Conservation (phyloP, 2,329 filamentous ascomycete genomes). For the Sclerotinia spermophila region DNA sequence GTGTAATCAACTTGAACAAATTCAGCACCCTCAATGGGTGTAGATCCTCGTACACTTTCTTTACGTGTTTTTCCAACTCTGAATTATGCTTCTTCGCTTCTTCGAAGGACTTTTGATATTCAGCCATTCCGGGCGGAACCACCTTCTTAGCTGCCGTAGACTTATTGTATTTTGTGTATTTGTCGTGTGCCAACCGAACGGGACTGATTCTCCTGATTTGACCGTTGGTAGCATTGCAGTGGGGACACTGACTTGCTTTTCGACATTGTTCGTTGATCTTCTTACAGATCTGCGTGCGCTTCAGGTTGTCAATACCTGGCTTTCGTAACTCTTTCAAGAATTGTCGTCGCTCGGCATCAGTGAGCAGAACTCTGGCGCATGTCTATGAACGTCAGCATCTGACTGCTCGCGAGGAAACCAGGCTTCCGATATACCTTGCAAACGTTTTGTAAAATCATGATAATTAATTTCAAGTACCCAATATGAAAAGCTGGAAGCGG, state of each 20-base stretch:
- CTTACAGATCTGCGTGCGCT: slow-evolving; percentile 79
- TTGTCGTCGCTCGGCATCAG: slow-evolving; percentile 71
- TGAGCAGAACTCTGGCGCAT: slow-evolving; percentile 79
- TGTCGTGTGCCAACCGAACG: slow-evolving; percentile 93
- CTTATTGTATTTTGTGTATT: slow-evolving; percentile 82
- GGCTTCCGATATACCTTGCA: slow-evolving; percentile 61
- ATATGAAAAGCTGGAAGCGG: slow-evolving; percentile 93
- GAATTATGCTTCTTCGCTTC: slow-evolving; percentile 72
- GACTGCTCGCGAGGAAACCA: slow-evolving; percentile 13
- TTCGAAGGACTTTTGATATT: slow-evolving; percentile 81
- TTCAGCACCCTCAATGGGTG: slow-evolving; percentile 87
- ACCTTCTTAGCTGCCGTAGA: slow-evolving; percentile 84
- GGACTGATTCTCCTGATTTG: slow-evolving; percentile 87
- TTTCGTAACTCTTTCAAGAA: slow-evolving; percentile 78
- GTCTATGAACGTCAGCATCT: slow-evolving; percentile 45
- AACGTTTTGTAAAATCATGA: slow-evolving; percentile 87
- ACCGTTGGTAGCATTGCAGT: slow-evolving; percentile 80
- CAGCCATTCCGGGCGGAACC: slow-evolving; percentile 73
- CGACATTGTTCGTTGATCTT: slow-evolving; percentile 84
- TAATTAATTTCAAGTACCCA: slow-evolving; percentile 90
- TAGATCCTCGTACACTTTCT: slow-evolving; percentile 90
- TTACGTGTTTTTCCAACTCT: slow-evolving; percentile 86
- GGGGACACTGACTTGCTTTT: slow-evolving; percentile 78
- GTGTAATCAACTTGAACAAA: slow-evolving; percentile 82
- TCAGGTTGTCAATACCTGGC: slow-evolving; percentile 81